Evolutionary conservation across 2,329 filamentous ascomycete genomes (phyloP), one percentile per base, ranked within the genome.

Genomic region (Metarhizium humberi): DNA sequence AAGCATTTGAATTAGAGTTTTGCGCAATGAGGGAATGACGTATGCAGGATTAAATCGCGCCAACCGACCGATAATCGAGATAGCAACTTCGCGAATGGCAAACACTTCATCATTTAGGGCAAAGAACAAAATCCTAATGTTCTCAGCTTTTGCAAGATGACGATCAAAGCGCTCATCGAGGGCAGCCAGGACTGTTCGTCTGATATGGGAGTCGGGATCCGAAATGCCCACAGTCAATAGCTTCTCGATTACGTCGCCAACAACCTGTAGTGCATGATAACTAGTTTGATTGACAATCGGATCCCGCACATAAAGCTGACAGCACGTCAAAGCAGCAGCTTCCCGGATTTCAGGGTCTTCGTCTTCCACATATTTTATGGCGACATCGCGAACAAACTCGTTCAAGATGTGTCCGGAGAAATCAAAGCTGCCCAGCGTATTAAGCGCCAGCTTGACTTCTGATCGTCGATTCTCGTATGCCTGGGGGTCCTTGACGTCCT

Each of bases 221-320:
- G 92, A 94, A 32, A 99, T 90, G 51, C 91, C 92, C 43, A 97
- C 92, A 0, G 92, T 96, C 58, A 99, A 78, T 1, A 99, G 82
- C 67, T 94, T 96, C 72, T 97, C 92, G 56, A 99, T 96, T 36
- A 99, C 94, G 68, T 99, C 94, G 55, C 92, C 90, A 49, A 99
- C 95, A 32, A 99, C 94, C 68, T 96, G 91, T 45, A 97, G 89
- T 0, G 94, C 92, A 69, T 99, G 94, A 61, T 92, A 90, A 68
- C 94, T 97, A 6, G 92, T 96, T 73, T 99, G 94, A 64, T 96
- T 94, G 64, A 99, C 91, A 61, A 99, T 97, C 0, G 94, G 94
- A 67, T 99, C 95, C 63, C 90, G 86, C 49, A 97, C 89, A 66
- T 97, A 97, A 49, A 99, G 82, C 69, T 99, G 95, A 67, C 95